A percentile compares a stretch with the other conserved stretches of the same genome.
Conservation (phyloP, 2,329 filamentous ascomycete genomes). For the Mycocentrospora acerina region DNA sequence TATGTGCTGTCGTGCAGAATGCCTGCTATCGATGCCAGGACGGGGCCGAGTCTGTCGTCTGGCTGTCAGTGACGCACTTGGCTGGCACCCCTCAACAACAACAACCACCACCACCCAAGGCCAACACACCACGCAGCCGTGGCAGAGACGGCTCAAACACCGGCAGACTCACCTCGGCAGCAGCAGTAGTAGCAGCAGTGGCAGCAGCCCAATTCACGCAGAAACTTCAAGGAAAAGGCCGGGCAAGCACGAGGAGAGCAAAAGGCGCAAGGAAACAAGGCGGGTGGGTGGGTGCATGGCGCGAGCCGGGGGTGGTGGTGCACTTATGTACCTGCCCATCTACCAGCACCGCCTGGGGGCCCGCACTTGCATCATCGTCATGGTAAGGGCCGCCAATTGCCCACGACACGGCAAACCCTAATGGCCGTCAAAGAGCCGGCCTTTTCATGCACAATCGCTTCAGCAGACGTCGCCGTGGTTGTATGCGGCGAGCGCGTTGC, state of each 20-base stretch:
- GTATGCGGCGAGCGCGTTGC: too few species aligned
- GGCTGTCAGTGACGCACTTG: too few species aligned
- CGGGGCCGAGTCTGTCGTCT: too few species aligned
- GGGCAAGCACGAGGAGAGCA: constrained; percentile 8
- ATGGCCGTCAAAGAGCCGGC: neutral
- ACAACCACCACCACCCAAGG: too few species aligned
- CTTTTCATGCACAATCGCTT: constrained; percentile 3
- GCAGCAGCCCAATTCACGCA: constrained; percentile 13
- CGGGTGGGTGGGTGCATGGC: constrained; percentile 2
- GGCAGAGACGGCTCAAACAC: too few species aligned
- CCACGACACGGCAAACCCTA: neutral
- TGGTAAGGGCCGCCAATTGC: too few species aligned
- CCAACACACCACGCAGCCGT: too few species aligned
- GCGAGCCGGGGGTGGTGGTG: constrained; percentile 17
- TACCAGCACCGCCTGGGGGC: constrained; percentile 20
- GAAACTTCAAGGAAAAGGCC: constrained; percentile 1
- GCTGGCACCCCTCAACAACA: too few species aligned
- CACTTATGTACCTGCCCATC: constrained; percentile 32
- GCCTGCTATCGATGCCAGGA: too few species aligned
- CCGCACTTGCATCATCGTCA: constrained; percentile 37
- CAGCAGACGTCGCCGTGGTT: too few species aligned
- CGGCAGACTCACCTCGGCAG: constrained; percentile 15
- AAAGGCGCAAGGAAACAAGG: constrained; percentile 20
- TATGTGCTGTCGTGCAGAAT: too few species aligned
- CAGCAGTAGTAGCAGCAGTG: too few species aligned